Conservation (phyloP, 2,329 filamentous ascomycete genomes). For the Ophiostoma himal-ulmi region DNA sequence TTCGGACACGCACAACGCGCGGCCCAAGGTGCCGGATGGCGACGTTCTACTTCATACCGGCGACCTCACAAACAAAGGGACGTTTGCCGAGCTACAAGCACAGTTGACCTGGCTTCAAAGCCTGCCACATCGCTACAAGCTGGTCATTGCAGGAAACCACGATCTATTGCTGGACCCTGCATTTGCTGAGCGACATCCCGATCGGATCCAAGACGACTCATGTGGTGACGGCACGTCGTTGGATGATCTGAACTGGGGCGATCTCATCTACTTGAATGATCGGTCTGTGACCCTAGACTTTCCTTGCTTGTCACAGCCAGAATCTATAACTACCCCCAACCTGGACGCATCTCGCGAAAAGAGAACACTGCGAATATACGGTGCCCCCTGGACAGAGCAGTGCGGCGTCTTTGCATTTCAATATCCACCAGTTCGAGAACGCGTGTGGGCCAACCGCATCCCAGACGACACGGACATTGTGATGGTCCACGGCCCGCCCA, state of each 20-base stretch:
- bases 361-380: constrained; percentile 25
- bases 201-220: constrained; percentile 24
- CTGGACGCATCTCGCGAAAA: constrained; percentile 19
- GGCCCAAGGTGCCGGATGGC: neutral
- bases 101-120: neutral
- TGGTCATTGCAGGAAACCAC: constrained; percentile 32
- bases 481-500: constrained; percentile 18
- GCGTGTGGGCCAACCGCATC: constrained; percentile 14
- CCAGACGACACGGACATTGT: constrained; percentile 18
- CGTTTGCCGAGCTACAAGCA: neutral
- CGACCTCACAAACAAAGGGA: neutral
- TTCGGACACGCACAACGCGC: neutral
- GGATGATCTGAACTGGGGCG: constrained; percentile 27
- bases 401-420: constrained; percentile 29
- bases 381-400: constrained; percentile 28
- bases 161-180: constrained; percentile 23
- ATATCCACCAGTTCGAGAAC: constrained; percentile 22
- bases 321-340: neutral
- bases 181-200: constrained; percentile 17
- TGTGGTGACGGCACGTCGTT: constrained; percentile 12
- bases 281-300: neutral
- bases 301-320: too few species aligned
- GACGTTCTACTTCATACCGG: neutral
- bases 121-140: neutral
- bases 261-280: constrained; percentile 17